Conservation (phyloP, 2,329 filamentous ascomycete genomes). For the Sphaerulina vaccinii region DNA sequence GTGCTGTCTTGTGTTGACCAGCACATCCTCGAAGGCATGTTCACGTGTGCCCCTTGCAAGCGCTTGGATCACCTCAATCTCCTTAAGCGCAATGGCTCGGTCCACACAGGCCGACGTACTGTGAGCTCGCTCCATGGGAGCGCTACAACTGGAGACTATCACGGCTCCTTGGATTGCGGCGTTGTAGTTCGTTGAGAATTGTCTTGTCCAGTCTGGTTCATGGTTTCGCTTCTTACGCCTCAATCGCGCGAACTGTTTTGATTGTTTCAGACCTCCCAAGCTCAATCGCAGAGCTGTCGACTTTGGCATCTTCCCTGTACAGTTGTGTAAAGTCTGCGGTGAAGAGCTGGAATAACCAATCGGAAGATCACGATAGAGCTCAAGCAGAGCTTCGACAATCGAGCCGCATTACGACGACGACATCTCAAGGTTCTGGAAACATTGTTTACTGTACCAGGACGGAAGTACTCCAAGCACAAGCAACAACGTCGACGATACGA, state of each 20-base stretch:
- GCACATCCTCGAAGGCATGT: slow-evolving; percentile 8
- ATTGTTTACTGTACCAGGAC: background rate
- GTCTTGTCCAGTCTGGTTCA: slow-evolving; percentile 11
- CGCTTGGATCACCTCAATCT: slow-evolving; percentile 33
- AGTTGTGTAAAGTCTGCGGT: slow-evolving; percentile 2
- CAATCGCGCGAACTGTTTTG: slow-evolving; percentile 17
- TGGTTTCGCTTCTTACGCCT: slow-evolving; percentile 18
- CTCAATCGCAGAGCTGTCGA: slow-evolving; percentile 8
- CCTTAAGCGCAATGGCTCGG: slow-evolving; percentile 26
- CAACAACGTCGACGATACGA: background rate
- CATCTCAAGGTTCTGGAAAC: background rate
- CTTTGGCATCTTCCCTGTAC: slow-evolving; percentile 2
- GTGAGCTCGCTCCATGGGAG: slow-evolving; percentile 14
- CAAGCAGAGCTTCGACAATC: background rate
- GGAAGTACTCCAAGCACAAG: background rate
- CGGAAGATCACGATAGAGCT: background rate
- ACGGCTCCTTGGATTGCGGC: slow-evolving; percentile 12
- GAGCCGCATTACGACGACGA: background rate
- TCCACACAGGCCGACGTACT: slow-evolving; percentile 23
- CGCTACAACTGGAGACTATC: slow-evolving; percentile 16
- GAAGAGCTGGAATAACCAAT: background rate
- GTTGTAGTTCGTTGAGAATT: slow-evolving; percentile 17
- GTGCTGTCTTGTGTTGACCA: slow-evolving; percentile 12
- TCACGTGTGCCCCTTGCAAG: slow-evolving; percentile 22
- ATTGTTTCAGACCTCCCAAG: slow-evolving; percentile 18